Percentiles rank a stretch among this genome's conserved stretches.
Conservation (phyloP, 495 filamentous ascomycete genomes). For the Aspergillus sclerotiicarbonarius region DNA sequence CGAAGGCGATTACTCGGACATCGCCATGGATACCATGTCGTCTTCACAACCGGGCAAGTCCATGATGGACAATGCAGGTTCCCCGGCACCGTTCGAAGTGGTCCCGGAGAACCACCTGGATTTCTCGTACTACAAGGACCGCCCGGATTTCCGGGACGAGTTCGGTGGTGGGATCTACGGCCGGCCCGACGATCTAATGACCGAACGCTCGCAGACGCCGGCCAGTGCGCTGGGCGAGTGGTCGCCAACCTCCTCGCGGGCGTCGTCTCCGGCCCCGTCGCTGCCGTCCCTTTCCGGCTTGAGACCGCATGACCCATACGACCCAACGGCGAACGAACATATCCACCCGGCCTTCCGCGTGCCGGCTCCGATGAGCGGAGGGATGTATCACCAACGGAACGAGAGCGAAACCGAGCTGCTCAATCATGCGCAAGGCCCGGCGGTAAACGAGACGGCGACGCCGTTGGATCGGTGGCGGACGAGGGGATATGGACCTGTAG, state of each 20-base stretch:
- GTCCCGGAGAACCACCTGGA: slow-evolving; percentile 89
- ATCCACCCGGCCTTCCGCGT: slow-evolving; percentile 41
- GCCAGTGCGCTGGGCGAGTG: slow-evolving; percentile 49
- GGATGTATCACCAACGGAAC: slow-evolving; percentile 36
- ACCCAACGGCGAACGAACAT: slow-evolving; percentile 20
- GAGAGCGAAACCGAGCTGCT: slow-evolving; percentile 48
- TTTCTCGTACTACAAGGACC: slow-evolving; percentile 87
- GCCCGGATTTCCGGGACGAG: slow-evolving; percentile 83
- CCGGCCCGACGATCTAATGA: slow-evolving; percentile 59
- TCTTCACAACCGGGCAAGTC: slow-evolving; percentile 68
- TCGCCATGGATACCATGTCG: slow-evolving; percentile 79
- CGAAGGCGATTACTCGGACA: slow-evolving; percentile 68
- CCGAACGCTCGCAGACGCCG: slow-evolving; percentile 65
- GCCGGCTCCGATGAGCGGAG: slow-evolving; percentile 22
- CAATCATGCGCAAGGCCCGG: slow-evolving; percentile 40
- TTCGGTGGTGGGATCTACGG: slow-evolving; percentile 80
- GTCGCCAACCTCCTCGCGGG: slow-evolving; percentile 45
- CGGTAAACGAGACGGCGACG: slow-evolving; percentile 20
- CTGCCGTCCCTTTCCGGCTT: slow-evolving; percentile 29
- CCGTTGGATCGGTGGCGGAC: slow-evolving; percentile 48
- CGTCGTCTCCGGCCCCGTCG: slow-evolving; percentile 46
- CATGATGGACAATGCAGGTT: slow-evolving; percentile 26
- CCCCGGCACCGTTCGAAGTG: slow-evolving; percentile 69
- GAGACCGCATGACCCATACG: slow-evolving; percentile 30
- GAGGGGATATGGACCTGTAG: slow-evolving; percentile 48